Conservation (phyloP, 2,329 filamentous ascomycete genomes). For the Alternaria atra region DNA sequence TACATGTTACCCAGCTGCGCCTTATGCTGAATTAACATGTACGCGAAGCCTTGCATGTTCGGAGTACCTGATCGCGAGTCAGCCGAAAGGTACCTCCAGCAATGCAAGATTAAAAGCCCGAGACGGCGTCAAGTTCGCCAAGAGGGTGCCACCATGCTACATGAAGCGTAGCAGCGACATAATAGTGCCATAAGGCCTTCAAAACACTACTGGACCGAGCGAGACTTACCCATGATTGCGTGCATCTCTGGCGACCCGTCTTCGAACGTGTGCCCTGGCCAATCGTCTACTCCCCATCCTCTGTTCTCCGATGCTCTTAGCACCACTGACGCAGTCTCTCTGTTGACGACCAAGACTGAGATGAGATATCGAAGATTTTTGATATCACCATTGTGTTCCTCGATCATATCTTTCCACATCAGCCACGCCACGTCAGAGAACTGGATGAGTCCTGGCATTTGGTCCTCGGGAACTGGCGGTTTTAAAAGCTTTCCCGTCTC, state of each 20-base stretch:
- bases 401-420: constrained; percentile 17
- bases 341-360: constrained; percentile 23
- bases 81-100: background rate
- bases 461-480: constrained; percentile 16
- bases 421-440: constrained; percentile 34
- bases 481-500: constrained; percentile 19
- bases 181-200: background rate
- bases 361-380: constrained; percentile 27
- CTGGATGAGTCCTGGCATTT: constrained; percentile 21
- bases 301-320: constrained; percentile 15
- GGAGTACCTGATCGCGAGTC: constrained; percentile 18
- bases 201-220: background rate
- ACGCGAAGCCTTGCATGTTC: constrained; percentile 29
- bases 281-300: constrained; percentile 15
- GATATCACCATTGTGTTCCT: constrained; percentile 3
- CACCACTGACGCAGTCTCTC: constrained; percentile 23
- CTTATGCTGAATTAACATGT: constrained; percentile 33
- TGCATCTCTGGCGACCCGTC: constrained; percentile 16
- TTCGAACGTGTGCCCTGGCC: constrained; percentile 29
- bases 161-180: background rate
- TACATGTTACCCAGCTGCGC: constrained; percentile 26
- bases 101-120: background rate
- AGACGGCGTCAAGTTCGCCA: background rate
- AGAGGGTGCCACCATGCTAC: background rate
- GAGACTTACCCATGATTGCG: constrained; percentile 27